Evolutionary conservation across 352 stramenopile species (phyloP).

Genomic region (Globisporangium heterothallicum): DNA sequence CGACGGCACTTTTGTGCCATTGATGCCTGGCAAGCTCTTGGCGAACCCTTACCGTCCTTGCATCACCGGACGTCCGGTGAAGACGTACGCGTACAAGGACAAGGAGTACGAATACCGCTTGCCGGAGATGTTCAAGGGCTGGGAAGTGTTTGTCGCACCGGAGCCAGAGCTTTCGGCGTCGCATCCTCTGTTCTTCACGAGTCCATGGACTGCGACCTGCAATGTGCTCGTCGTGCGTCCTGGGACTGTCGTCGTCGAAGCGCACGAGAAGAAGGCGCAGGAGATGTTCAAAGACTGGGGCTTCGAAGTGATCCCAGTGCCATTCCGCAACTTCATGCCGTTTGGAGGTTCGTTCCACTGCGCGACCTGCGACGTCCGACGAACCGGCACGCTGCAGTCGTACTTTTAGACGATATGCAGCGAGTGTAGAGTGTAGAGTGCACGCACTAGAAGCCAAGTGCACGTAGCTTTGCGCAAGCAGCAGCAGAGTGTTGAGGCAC

Average conservation of each 20-base stretch:
- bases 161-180: slow-evolving; percentile 70
- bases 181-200: slow-evolving; percentile 89
- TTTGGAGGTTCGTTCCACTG: slow-evolving; percentile 89
- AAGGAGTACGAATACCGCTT: slow-evolving; percentile 84
- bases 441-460: background rate
- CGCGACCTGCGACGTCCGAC: slow-evolving; percentile 81
- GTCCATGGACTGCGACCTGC: slow-evolving; percentile 87
- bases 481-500: no score
- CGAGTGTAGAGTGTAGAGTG: background rate
- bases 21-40: slow-evolving; percentile 83
- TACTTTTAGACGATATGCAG: slow-evolving; percentile 59
- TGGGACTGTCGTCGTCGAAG: slow-evolving; percentile 79
- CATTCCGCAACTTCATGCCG: slow-evolving; percentile 89
- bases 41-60: slow-evolving; percentile 85
- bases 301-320: slow-evolving; percentile 84
- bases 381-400: slow-evolving; percentile 76
- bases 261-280: slow-evolving; percentile 76
- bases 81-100: slow-evolving; percentile 87
- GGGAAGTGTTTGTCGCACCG: slow-evolving; percentile 85
- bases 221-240: slow-evolving; percentile 86
- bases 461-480: background rate
- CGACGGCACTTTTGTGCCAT: slow-evolving; percentile 83
- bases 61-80: slow-evolving; percentile 80
- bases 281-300: slow-evolving; percentile 86
- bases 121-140: slow-evolving; percentile 89